Conservation (phyloP, 2,329 filamentous ascomycete genomes). For the Phaeosphaeria sp. region DNA sequence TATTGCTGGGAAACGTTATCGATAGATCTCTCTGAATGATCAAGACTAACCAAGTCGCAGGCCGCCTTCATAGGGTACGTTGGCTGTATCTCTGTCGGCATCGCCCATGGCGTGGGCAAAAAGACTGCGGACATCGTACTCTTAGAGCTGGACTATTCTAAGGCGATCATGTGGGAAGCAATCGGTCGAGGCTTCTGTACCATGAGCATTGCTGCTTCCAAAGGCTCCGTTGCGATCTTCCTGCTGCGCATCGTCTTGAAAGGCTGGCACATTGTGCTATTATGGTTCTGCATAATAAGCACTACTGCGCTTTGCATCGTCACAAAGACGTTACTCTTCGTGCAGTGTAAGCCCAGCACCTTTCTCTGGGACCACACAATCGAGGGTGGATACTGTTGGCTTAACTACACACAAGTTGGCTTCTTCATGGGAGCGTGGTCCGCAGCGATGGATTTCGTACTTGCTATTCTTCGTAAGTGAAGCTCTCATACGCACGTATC, state of each 20-base stretch:
- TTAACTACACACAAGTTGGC: constrained; percentile 36
- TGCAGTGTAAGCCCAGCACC: constrained; percentile 35
- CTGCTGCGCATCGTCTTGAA: constrained; percentile 38
- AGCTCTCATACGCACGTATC: background rate
- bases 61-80: constrained; percentile 34
- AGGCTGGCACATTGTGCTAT: constrained; percentile 34
- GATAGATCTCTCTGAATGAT: background rate
- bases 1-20: background rate
- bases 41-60: constrained; percentile 10
- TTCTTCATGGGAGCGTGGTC: constrained; percentile 43
- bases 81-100: constrained; percentile 30
- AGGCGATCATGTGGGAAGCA: constrained; percentile 42
- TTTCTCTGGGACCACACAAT: constrained; percentile 38
- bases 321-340: constrained; percentile 33
- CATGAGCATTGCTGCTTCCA: constrained; percentile 41
- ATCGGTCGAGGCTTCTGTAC: constrained; percentile 41
- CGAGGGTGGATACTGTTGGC: constrained; percentile 30
- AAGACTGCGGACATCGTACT: constrained; percentile 28
- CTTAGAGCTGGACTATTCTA: constrained; percentile 29
- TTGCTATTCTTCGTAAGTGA: constrained; percentile 39
- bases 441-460: constrained; percentile 43
- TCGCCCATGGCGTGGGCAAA: constrained; percentile 36
- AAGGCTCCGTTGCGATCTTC: constrained; percentile 40
- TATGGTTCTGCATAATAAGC: constrained; percentile 40
- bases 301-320: constrained; percentile 34